These are phyloP conservation scores for Carex parvula DNA, from an alignment of 176 grass and related monocot genomes.

Conservation along the genomic window DNA sequence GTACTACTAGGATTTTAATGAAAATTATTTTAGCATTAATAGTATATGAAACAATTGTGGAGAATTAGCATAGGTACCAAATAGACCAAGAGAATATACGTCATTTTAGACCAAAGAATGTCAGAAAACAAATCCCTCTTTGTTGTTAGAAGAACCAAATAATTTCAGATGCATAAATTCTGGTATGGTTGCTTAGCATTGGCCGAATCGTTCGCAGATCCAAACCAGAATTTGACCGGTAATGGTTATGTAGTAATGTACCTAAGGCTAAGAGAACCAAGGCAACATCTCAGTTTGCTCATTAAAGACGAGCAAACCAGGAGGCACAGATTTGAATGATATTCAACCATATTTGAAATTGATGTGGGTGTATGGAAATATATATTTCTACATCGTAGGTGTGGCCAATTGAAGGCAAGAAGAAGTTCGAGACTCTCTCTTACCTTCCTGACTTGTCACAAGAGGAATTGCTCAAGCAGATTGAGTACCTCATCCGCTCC, in stretches of 20 bases:
- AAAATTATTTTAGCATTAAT: background rate
- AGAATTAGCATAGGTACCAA: background rate
- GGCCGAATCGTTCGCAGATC: no score
- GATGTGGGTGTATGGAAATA: background rate
- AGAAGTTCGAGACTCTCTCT: constrained; percentile 91
- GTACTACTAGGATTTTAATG: background rate
- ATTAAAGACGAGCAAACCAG: background rate
- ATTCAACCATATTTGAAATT: background rate
- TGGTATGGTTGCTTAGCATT: background rate
- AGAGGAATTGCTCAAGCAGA: constrained; percentile 58
- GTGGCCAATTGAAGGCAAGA: constrained; percentile 48
- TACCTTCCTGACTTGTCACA: constrained; percentile 45
- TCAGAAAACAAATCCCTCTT: background rate
- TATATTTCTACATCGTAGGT: constrained; percentile 27
- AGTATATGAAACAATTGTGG: background rate
- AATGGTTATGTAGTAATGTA: constrained; percentile 1
- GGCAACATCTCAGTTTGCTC: background rate
- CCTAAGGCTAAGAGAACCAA: background rate
- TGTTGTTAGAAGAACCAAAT: background rate
- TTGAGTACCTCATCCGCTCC: constrained; percentile 62
- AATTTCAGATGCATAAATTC: background rate
- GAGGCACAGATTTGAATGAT: background rate
- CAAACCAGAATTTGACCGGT: background rate
- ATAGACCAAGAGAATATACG: background rate
- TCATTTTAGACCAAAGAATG: background rate